Evolutionary conservation across 1,139 yeast species (phyloP).

Genomic region (Taphrina populina): DNA sequence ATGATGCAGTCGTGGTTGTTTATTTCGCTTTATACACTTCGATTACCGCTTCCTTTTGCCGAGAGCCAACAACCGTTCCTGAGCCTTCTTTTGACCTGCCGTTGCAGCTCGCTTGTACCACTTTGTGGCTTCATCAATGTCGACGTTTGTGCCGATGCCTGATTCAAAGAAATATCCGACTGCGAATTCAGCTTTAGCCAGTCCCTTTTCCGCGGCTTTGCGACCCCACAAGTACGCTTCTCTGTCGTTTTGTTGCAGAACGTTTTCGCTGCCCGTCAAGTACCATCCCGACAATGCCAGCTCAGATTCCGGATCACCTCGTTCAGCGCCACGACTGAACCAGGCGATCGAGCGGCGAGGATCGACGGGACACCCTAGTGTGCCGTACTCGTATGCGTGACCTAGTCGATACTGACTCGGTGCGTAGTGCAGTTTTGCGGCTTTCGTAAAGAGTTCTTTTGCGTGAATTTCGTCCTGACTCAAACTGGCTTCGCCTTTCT

Average conservation of each 20-base stretch:
- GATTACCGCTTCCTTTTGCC: constrained; percentile 23
- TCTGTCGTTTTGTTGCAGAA: constrained; percentile 68
- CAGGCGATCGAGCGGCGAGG: constrained; percentile 80
- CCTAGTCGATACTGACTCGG: constrained; percentile 87
- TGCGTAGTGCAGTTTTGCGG: constrained; percentile 74
- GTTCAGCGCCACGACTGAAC: constrained; percentile 61
- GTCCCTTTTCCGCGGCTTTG: constrained; percentile 73
- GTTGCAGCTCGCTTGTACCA: constrained; percentile 62
- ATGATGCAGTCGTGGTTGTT: too few relatives aligned
- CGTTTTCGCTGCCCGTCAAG: constrained; percentile 72
- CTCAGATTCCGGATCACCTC: constrained; percentile 82
- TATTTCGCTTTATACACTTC: too few relatives aligned
- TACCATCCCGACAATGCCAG: constrained; percentile 91
- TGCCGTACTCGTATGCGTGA: constrained; percentile 82
- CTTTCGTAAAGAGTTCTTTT: constrained; percentile 65
- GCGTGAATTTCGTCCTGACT: constrained; percentile 48
- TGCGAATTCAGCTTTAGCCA: constrained; percentile 72
- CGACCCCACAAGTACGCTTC: constrained; percentile 90
- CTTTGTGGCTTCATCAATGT: constrained; percentile 52
- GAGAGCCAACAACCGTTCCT: constrained; percentile 34
- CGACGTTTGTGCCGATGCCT: constrained; percentile 65
- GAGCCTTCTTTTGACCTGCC: constrained; percentile 36
- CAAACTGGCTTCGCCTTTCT: constrained; percentile 51
- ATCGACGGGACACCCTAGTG: constrained; percentile 62
- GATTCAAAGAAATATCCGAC: constrained; percentile 78